phyloP scores from a whole-genome alignment of 768 basidiomycete species.

The Hericium coralloides region DNA sequence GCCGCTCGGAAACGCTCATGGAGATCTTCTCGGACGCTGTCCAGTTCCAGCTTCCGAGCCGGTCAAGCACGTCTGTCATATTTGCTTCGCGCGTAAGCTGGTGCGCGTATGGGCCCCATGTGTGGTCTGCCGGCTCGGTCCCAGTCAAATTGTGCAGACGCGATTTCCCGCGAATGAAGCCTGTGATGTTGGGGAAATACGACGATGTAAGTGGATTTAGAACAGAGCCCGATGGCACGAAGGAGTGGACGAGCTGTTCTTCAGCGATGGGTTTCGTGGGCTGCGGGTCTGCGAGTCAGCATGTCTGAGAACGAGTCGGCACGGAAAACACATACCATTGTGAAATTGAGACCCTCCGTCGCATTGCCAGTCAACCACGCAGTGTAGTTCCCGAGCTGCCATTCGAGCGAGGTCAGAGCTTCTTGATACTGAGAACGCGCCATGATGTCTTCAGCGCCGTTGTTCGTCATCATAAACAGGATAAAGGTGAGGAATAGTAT shows the following conservation, averaged over 20 bases:
- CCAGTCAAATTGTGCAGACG: slow-evolving; percentile 55
- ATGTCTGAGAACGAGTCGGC: neutral
- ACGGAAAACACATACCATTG: slow-evolving; percentile 38
- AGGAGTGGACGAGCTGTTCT: slow-evolving; percentile 37
- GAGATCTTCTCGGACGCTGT: slow-evolving; percentile 50
- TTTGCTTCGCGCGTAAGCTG: slow-evolving; percentile 42
- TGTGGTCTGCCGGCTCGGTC: slow-evolving; percentile 27
- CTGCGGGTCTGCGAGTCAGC: slow-evolving; percentile 24
- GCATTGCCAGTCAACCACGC: slow-evolving; percentile 64
- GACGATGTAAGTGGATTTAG: slow-evolving; percentile 41
- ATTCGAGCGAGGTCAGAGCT: slow-evolving; percentile 44
- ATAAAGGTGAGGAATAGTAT: slow-evolving; percentile 69
- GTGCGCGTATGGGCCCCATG: slow-evolving; percentile 29
- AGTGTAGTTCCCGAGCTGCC: slow-evolving; percentile 64
- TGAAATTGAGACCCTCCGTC: slow-evolving; percentile 40
- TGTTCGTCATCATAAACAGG: slow-evolving; percentile 73
- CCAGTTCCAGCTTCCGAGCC: slow-evolving; percentile 64
- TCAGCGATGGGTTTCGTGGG: slow-evolving; percentile 36
- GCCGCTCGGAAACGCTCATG: slow-evolving; percentile 59
- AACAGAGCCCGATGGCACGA: slow-evolving; percentile 34
- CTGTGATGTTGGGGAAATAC: slow-evolving; percentile 71
- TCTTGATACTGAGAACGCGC: slow-evolving; percentile 60
- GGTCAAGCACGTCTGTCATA: slow-evolving; percentile 38
- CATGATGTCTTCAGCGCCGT: slow-evolving; percentile 50
- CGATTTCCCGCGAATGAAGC: slow-evolving; percentile 61